Conservation (phyloP, 2,329 filamentous ascomycete genomes). For the Aspergillus calidoustus region DNA sequence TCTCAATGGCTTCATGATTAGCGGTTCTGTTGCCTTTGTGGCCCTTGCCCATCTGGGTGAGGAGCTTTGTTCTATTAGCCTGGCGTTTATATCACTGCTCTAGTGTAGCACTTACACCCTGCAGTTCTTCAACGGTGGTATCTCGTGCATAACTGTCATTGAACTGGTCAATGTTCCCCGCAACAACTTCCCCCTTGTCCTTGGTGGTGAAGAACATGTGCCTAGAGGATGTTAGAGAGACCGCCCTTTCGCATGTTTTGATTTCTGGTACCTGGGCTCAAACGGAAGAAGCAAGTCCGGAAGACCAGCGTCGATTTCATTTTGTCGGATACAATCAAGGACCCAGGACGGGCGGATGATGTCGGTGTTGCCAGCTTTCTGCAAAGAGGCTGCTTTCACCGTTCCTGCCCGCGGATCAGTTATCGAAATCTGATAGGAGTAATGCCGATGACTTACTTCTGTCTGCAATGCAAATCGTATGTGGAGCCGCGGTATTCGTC, state of each 20-base stretch:
- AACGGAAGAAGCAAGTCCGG: slow-evolving; percentile 66
- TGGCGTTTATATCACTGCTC: neutral
- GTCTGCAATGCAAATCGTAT: slow-evolving; percentile 77
- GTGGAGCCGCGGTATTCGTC: slow-evolving; percentile 64
- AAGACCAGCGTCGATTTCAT: slow-evolving; percentile 58
- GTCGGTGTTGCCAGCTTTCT: slow-evolving; percentile 71
- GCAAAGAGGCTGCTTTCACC: slow-evolving; percentile 81
- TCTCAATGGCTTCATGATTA: slow-evolving; percentile 53
- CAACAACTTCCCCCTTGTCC: slow-evolving; percentile 58
- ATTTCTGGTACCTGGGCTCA: slow-evolving; percentile 53
- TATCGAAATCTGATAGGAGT: neutral
- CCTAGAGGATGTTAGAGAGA: slow-evolving; percentile 32
- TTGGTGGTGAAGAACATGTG: slow-evolving; percentile 76
- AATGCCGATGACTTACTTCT: slow-evolving; percentile 55
- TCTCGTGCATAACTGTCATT: slow-evolving; percentile 85
- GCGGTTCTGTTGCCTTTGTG: slow-evolving; percentile 45
- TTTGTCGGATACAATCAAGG: slow-evolving; percentile 73
- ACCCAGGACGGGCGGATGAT: slow-evolving; percentile 84
- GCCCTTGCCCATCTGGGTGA: slow-evolving; percentile 45
- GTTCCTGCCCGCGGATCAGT: slow-evolving; percentile 45
- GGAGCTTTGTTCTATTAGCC: slow-evolving; percentile 33
- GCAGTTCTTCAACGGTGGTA: slow-evolving; percentile 66
- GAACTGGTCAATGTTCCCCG: slow-evolving; percentile 71
- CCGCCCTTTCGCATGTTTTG: slow-evolving; percentile 39
- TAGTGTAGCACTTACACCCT: slow-evolving; percentile 36